Evolutionary conservation across 1,139 yeast species (phyloP), one percentile per base, ranked within the genome.

Genomic region (Kurtzmaniella quercitrusa): DNA sequence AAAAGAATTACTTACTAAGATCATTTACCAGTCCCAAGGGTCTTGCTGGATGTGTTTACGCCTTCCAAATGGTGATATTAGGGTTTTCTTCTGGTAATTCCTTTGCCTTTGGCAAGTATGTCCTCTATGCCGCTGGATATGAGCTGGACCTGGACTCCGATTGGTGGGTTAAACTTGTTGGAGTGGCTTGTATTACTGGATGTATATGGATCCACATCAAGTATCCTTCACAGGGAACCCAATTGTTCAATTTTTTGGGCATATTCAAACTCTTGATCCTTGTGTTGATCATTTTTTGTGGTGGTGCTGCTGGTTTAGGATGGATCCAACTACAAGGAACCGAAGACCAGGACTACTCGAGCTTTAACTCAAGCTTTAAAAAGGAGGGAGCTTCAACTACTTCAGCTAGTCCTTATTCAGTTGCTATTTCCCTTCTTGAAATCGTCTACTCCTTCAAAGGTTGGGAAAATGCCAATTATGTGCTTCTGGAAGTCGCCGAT

Each of bases 41-140:
- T 3, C 53, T 72, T 16, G 59, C 62, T 39, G 76, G 76, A 3
- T 68, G 74, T 48, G 59, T 72, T 1, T 75, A 74, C 51, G 67
- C 79, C 7, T 73, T 74, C 46, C 75, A 70, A 44, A 73, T 74
- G 45, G 78, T 74, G 5, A 46, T 73, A 12, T 55, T 75, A 11
- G 80, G 80, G 1, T 74, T 75, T 50, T 70, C 77, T 49, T 69
- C 78, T 1, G 80, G 79, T 2, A 75, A 75, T 48, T 67, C 78
- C 8, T 75, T 66, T 57, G 79, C 80, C 0, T 73, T 74, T 55
- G 80, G 80, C 5, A 72, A 73, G 51, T 75, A 75, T 54, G 54
- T 74, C 4, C 57, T 73, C 40, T 74, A 62, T 50, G 72, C 79
- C 0, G 46, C 66, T 21, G 54, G 63, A 8, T 57, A 56, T 2